Evolutionary conservation across 345 rosid genomes (phyloP), one percentile per base, ranked within the genome.

Genomic region (Gossypium arboreum): DNA sequence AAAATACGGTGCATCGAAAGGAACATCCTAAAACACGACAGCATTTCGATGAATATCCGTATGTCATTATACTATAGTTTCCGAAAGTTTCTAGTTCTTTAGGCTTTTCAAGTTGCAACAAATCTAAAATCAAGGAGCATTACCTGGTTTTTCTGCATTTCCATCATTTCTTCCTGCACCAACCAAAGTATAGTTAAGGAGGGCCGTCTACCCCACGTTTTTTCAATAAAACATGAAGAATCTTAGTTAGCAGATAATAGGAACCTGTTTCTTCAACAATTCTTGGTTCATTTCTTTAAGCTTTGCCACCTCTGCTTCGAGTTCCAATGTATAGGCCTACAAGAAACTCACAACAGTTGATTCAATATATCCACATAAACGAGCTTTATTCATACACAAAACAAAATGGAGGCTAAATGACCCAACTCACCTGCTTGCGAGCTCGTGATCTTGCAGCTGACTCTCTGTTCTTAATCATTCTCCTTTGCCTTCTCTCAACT

Each of bases 401-500:
- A 73, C 18, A n/a, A 56, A 60, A 29, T 4, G 54, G 75, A 44
- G 48, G 57, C 65, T 78, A 71, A 67, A 73, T 69, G 77, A 55
- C 39, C 52, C 11, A 29, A 65, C 66, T 80, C 71, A 92, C 98
- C 98, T 94, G 98, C 85, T 94, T 94, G 60, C 98, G 97, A 82
- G 97, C 97, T 75, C 98, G 81, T 60, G 98, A 94, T 79, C 97
- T 90, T 47, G 98, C 97, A 83, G 98, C 98, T 16, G 98, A 94
- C 79, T 94, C 98, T 65, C 98, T 84, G 77, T 94, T 94, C 81
- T 94, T 94, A 69, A 94, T 92, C 98, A 94, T 94, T 84, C 98
- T 90, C 80, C 87, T 86, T 71, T 94, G 98, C 88, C 98, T 91
- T 82, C 98, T 89, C 83, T 93, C 96, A 61, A 88, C 89, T 60